Evolutionary conservation across 768 basidiomycete genomes (phyloP), one percentile per base, ranked within the genome.

Genomic region (Tricholoma hemisulphureum): DNA sequence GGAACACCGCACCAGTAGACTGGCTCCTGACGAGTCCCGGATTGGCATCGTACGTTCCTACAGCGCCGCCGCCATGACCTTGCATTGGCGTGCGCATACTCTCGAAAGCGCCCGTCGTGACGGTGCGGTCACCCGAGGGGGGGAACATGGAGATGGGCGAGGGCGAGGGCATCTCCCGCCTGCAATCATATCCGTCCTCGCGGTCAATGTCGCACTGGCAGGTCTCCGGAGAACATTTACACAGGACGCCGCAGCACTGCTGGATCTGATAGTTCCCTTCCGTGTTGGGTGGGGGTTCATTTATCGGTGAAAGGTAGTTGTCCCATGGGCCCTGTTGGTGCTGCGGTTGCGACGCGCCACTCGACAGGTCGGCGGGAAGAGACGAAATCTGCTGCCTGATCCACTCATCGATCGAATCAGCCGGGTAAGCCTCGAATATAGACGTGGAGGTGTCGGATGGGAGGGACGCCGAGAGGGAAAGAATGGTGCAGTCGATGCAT

Each of bases 401-500:
- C 86, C 86, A 88, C 56, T 87, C 85, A 64, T 86, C 86, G 41
- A 87, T 80, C 57, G 78, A 75, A 26, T 75, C 75, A 34, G 74
- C 70, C 62, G 77, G 73, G 24, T 71, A 68, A n/a, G 70, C 63
- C 58, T 82, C 77, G 62, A 73, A 74, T 67, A 77, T 71, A 68
- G 78, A 70, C 49, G 75, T 71, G 2, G 71, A 63, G 13, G 69
- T 76, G 56, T 78, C 77, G 37, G 80, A 71, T 8, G 78, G 74
- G 21, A 78, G 63, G 6, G 75, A 74, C 6, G 76, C 65, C 4
- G 82, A 75, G 55, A 81, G 69, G 0, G 83, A 76, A 41, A 84
- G 72, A 58, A 88, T 81, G 41, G 84, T 81, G 66, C 85, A 89
- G 58, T 88, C 86, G 2, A 88, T 70, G 59, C 88, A 89, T 31